These are phyloP conservation scores for Torulaspora franciscae DNA, from an alignment of 805 yeast species.

Conservation along the genomic window DNA sequence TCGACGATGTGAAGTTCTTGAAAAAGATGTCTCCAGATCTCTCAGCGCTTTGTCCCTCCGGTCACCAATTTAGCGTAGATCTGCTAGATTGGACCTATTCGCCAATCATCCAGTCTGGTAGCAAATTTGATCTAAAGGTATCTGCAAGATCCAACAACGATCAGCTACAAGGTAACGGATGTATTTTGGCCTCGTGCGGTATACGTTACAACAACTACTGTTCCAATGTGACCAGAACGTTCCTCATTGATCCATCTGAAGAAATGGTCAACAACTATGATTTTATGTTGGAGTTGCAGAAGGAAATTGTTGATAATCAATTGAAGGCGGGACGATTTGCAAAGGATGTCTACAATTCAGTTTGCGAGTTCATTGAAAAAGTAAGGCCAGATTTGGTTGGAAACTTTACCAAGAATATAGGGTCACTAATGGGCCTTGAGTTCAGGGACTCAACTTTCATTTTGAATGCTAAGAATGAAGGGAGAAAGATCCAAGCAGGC, in stretches of 20 bases:
- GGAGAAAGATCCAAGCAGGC: constrained; percentile 58
- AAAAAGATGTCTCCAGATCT: constrained; percentile 48
- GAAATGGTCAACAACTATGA: constrained; percentile 77
- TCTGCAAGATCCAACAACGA: constrained; percentile 71
- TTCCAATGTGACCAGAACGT: constrained; percentile 82
- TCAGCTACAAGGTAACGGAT: constrained; percentile 64
- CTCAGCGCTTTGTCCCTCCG: constrained; percentile 33
- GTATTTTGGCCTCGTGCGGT: constrained; percentile 78
- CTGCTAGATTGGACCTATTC: constrained; percentile 90
- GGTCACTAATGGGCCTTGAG: constrained; percentile 86
- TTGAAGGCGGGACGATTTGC: constrained; percentile 66
- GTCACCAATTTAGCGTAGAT: constrained; percentile 67
- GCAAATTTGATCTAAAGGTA: constrained; percentile 75
- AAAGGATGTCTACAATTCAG: constrained; percentile 60
- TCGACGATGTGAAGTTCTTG: constrained; percentile 73
- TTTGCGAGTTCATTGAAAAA: constrained; percentile 53
- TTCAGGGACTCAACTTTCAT: constrained; percentile 76
- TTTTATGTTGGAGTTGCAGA: constrained; percentile 64
- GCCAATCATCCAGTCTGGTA: constrained; percentile 87
- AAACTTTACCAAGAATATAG: constrained; percentile 71
- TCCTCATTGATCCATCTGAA: constrained; percentile 80
- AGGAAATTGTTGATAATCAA: constrained; percentile 48
- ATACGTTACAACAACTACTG: constrained; percentile 85
- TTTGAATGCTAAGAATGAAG: constrained; percentile 64
- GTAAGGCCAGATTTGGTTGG: constrained; percentile 61